Base-by-base conservation (phyloP, 495 filamentous ascomycete genomes). In the Venustampulla echinocandica region DNA sequence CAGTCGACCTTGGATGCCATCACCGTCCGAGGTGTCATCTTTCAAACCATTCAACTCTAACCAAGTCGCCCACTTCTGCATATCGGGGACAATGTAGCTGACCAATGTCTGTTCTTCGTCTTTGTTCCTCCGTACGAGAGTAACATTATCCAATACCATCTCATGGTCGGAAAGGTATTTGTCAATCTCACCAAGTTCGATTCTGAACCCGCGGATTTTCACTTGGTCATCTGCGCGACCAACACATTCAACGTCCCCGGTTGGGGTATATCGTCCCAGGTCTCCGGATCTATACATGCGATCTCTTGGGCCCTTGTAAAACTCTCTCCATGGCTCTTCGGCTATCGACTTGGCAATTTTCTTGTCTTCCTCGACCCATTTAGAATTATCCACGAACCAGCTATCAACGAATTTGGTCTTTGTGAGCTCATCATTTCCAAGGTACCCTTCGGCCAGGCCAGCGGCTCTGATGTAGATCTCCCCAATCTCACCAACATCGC, bases 111-210 rank as follows among this genome's bases (percentile, higher is more conserved):
- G 87, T 61, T 98, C 90, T 59, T 97, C 90, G 62, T 90, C 79
- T 52, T 85, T 86, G 61, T 96, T 86, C 64, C 92, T 76, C 47
- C 85, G 71, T 0, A 96, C 81, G 1, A 98, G 64, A 1, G 92
- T 97, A 42, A 89, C 80, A 64, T 87, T 90, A 51, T 98, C 92
- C 14, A 85, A 68, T 4, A 97, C 77, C 3, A 95, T 63, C 4
- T 80, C 80, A 62, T 94, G 80, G 34, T 82, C 76, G 33, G 80
- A 81, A 15, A 96, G 69, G 56, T 90, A 80, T 30, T 76, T 89
- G 60, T 97, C 90, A 47, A 96, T 95, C 44, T 97, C 92, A 49
- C 85, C 85, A 21, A 97, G 80, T 64, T 97, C 90, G 54, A 97
- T 93, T 42, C 90, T 74, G 70, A 97, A 96, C 4, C 90, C 90